phyloP scores from a whole-genome alignment of 2,329 filamentous ascomycete species.

The Aspergillus puulaauensis region DNA sequence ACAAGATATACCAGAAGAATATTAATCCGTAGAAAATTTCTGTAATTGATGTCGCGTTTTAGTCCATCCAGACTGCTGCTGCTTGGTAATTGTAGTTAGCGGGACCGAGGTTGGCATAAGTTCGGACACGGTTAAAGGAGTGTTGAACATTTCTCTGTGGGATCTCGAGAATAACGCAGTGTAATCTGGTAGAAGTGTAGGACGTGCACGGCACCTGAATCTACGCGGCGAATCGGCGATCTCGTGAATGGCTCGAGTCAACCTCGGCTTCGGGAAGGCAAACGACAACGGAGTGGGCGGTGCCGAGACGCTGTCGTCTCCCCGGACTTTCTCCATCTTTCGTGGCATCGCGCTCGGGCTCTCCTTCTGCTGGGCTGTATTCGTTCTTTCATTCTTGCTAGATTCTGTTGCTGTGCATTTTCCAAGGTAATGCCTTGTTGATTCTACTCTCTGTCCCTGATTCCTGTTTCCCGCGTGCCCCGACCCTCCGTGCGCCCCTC shows the following conservation, averaged over 20 bases:
- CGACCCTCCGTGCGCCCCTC: constrained; percentile 4
- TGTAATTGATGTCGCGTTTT: background rate
- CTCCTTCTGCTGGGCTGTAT: background rate
- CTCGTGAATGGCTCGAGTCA: constrained; percentile 20
- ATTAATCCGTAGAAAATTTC: too few relatives aligned
- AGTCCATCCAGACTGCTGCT: background rate
- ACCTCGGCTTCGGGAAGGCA: constrained; percentile 39
- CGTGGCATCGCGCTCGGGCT: constrained; percentile 1
- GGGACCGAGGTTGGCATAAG: too few relatives aligned
- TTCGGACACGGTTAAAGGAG: too few relatives aligned
- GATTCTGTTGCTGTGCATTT: background rate
- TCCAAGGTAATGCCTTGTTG: constrained; percentile 7
- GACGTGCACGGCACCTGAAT: too few relatives aligned
- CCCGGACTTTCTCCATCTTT: constrained; percentile 33
- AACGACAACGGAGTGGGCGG: constrained; percentile 33
- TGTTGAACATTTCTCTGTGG: too few relatives aligned
- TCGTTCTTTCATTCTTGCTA: background rate
- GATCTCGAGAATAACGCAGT: too few relatives aligned
- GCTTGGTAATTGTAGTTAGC: background rate
- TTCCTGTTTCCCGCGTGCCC: background rate
- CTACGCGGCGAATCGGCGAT: background rate
- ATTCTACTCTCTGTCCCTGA: constrained; percentile 4
- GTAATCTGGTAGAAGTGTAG: too few relatives aligned
- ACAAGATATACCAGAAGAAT: too few relatives aligned
- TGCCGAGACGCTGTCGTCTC: constrained; percentile 28